Evolutionary conservation across 805 yeast genomes (phyloP).

Genomic region (Starmerella sp.): DNA sequence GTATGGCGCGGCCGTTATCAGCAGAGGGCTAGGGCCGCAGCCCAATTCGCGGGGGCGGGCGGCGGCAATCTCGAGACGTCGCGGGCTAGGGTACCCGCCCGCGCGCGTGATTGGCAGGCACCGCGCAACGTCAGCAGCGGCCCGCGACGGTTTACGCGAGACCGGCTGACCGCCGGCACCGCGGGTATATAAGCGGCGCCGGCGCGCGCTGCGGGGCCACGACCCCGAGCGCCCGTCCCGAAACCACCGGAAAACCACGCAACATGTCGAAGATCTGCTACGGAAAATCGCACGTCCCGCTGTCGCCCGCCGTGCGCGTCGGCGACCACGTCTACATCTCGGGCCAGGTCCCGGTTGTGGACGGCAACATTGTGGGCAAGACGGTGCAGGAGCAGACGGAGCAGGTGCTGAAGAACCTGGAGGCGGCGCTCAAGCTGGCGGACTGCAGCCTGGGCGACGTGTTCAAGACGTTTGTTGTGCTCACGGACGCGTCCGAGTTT

Average conservation of each 20-base stretch:
- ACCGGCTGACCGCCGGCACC: background rate
- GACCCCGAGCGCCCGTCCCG: no score
- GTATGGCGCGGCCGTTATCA: background rate
- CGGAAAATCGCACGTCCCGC: slow-evolving; percentile 14
- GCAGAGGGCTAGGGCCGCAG: background rate
- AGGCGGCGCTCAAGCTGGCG: slow-evolving; percentile 12
- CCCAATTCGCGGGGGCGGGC: background rate
- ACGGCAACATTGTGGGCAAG: slow-evolving; percentile 16
- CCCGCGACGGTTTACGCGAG: background rate
- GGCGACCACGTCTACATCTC: slow-evolving; percentile 17
- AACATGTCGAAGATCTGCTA: slow-evolving; percentile 12
- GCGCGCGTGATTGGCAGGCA: background rate
- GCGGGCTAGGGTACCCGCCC: no score
- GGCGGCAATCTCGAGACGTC: background rate
- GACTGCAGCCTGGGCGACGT: slow-evolving; percentile 12
- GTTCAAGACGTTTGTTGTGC: slow-evolving; percentile 12
- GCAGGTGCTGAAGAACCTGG: slow-evolving; percentile 11
- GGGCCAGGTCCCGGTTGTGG: slow-evolving; percentile 18
- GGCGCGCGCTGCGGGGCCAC: no score
- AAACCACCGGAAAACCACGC: no score
- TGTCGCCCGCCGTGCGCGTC: slow-evolving; percentile 19
- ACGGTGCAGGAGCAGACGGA: slow-evolving; percentile 16
- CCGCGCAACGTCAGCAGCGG: background rate
- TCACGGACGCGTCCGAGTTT: slow-evolving; percentile 13
- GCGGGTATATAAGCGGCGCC: background rate